Evolutionary conservation across 1,284 basidiomycete genomes (phyloP), one percentile per base, ranked within the genome.

Genomic region (Cutaneotrichosporon sp.): DNA sequence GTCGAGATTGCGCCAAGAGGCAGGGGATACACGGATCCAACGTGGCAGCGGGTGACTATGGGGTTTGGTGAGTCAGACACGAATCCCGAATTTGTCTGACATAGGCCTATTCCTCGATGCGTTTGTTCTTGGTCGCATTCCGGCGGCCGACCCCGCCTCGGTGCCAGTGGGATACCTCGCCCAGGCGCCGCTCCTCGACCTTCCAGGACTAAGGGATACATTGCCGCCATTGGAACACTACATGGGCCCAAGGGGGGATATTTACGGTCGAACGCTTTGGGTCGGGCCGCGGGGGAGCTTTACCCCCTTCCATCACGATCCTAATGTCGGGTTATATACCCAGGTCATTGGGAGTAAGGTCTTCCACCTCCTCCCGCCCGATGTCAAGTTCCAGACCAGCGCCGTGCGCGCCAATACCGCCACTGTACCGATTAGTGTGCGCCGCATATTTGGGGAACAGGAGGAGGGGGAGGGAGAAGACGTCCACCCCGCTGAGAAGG

Each of bases 301-400:
- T 50, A 79, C 77, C 14, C 77, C 76, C 11, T 78, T 78, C 58
- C 77, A 79, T 64, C 64, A 69, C 56, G 77, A 79, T 63, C 77
- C 76, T 4, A 78, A 79, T 53, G 62, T 72, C 2, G 76, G 76
- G 7, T 66, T 79, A n/a, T 79, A 76, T 61, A 70, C 72, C 18
- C 78, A 79, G 56, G 61, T 79, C 52, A 53, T 72, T 2, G 78
- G 78, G 14, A 49, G 32, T 2, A 78, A 78, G 65, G 69, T 65
- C 32, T 79, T 79, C 68, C 70, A 75, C 61, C 63, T 76, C 38
- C 47, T 76, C 14, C 76, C 76, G 14, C 75, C 76, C 5, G 58
- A 63, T 14, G 70, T 73, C 0, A 65, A 53, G 18, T 55, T 69
- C 16, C 52, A 38, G 22, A 32, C 4, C 21, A 30, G 56, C 16